phyloP scores from a whole-genome alignment of 306 rosid genomes.

The Heteromeles arbutifolia region DNA sequence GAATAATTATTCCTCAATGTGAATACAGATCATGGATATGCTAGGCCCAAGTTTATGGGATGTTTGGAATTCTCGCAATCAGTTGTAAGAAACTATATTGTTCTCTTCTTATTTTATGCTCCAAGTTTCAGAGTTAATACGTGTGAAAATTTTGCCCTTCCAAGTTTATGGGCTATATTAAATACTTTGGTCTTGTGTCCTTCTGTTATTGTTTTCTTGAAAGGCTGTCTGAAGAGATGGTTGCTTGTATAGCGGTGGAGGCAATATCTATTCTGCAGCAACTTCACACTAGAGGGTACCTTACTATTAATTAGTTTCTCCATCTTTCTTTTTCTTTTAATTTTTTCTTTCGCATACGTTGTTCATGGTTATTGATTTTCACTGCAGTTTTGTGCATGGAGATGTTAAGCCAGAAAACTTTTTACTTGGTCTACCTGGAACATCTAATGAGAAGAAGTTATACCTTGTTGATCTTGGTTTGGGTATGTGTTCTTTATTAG shows the following conservation, averaged over 20 bases:
- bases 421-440: constrained; percentile 31
- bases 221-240: constrained; percentile 35
- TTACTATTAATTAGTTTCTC: neutral
- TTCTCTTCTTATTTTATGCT: neutral
- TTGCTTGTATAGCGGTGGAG: constrained; percentile 38
- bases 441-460: constrained; percentile 27
- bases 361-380: neutral
- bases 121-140: neutral
- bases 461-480: constrained; percentile 39
- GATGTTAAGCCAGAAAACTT: constrained; percentile 37
- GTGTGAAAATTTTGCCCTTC: neutral
- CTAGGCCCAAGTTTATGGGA: constrained; percentile 39
- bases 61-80: constrained; percentile 34
- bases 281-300: constrained; percentile 27
- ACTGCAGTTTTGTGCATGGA: constrained; percentile 34
- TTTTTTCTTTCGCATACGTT: neutral
- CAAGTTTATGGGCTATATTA: neutral
- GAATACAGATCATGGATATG: constrained; percentile 34
- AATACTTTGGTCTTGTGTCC: neutral
- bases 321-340: neutral
- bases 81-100: constrained; percentile 24
- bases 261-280: constrained; percentile 35
- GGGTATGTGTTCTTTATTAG: constrained; percentile 12
- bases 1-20: neutral
- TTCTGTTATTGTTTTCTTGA: neutral